Percentiles rank a stretch among this genome's conserved stretches.
phyloP scores from a whole-genome alignment of 805 yeast genomes.

The Ogataea zsoltii region DNA sequence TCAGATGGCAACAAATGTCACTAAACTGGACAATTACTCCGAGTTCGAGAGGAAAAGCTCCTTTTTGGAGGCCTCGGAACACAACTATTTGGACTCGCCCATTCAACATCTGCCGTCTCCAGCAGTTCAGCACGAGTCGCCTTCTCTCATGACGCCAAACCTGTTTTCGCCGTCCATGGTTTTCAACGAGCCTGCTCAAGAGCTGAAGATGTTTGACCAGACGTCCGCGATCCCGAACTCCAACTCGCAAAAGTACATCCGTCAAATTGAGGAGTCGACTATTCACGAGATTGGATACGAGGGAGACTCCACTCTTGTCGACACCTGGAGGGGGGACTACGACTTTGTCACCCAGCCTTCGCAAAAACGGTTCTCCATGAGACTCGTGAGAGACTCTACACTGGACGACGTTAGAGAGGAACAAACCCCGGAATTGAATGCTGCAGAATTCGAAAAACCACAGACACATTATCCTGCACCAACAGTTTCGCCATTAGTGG shows the following conservation, averaged over 20 bases:
- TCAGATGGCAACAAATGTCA: too few species aligned
- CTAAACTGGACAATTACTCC: too few species aligned
- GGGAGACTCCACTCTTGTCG: conserved; percentile 17
- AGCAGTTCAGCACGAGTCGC: neutral
- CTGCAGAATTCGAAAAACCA: too few species aligned
- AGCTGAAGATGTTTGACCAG: conserved; percentile 22
- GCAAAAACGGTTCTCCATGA: conserved; percentile 22
- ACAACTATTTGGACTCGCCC: too few species aligned
- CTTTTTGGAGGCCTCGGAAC: too few species aligned
- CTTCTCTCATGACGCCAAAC: conserved; percentile 28
- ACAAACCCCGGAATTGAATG: conserved; percentile 6
- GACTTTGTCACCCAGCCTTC: neutral
- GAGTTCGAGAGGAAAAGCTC: too few species aligned
- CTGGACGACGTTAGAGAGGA: conserved; percentile 15
- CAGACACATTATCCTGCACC: conserved; percentile 11
- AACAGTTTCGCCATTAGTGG: conserved; percentile 10
- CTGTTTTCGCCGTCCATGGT: conserved; percentile 33
- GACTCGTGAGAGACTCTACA: conserved; percentile 23
- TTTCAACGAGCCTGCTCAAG: conserved; percentile 28
- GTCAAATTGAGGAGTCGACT: conserved; percentile 5
- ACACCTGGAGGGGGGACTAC: conserved; percentile 1
- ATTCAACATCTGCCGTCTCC: too few species aligned
- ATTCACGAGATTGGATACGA: conserved; percentile 33
- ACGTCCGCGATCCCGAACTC: conserved; percentile 13
- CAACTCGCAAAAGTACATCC: conserved; percentile 6